Conservation (phyloP, 305 asterid genomes). For the Solanum hybrid region DNA sequence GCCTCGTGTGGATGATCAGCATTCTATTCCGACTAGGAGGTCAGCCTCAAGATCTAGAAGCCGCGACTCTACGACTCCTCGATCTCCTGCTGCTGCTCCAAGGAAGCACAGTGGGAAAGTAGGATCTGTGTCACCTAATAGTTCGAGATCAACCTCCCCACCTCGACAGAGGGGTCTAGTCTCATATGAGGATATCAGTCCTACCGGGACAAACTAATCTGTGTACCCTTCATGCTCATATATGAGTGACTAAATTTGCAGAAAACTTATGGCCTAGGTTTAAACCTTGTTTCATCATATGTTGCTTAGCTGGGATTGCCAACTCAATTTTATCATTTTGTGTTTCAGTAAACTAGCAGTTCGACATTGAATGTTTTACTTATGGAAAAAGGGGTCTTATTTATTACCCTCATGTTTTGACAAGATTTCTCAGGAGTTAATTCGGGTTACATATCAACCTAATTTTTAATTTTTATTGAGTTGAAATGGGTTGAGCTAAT, state of each 20-base stretch:
- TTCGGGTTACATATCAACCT: not conserved
- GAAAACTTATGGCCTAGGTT: too few species aligned
- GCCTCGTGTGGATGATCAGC: constrained; percentile 30
- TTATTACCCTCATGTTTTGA: not conserved
- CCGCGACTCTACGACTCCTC: constrained; percentile 34
- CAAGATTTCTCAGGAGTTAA: not conserved
- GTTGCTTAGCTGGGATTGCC: not conserved
- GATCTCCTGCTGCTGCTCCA: constrained; percentile 34
- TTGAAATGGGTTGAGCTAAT: not conserved
- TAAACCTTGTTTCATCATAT: not conserved
- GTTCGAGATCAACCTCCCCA: constrained; percentile 55
- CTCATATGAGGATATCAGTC: constrained; percentile 70
- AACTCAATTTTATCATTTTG: not conserved
- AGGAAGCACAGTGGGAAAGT: constrained; percentile 30
- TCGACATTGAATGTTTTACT: not conserved
- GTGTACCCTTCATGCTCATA: constrained; percentile 5
- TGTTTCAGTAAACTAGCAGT: not conserved
- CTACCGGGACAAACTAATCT: constrained; percentile 36
- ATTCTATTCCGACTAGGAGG: constrained; percentile 21
- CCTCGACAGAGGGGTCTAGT: constrained; percentile 60
- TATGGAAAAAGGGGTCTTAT: not conserved
- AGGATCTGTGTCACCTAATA: constrained; percentile 23
- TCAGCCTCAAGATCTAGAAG: constrained; percentile 51
- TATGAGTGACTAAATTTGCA: not conserved
- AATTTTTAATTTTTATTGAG: not conserved